Evolutionary conservation across 192 early-diverging fungal species (phyloP).

Genomic region (Umbelopsis sp.): DNA sequence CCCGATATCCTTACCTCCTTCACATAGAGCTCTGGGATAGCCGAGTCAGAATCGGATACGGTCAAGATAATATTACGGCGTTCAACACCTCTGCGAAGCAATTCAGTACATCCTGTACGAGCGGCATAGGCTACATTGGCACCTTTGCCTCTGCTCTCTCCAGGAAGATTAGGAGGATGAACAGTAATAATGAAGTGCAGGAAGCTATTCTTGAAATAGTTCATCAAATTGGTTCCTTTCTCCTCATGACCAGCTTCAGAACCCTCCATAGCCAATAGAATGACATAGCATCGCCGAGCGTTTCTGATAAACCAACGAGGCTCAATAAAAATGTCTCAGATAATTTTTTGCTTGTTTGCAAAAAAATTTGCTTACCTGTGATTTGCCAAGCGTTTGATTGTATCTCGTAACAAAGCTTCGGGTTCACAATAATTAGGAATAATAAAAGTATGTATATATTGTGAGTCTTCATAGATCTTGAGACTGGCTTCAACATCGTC

Average conservation of each 20-base stretch:
- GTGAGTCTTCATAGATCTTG: conserved; percentile 22
- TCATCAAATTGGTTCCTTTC: conserved; percentile 57
- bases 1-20: conserved; percentile 21
- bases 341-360: neutral
- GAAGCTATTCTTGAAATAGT: conserved; percentile 58
- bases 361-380: conserved; percentile 55
- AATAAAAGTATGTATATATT: conserved; percentile 64
- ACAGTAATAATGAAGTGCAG: conserved; percentile 66
- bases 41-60: conserved; percentile 67
- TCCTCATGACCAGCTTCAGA: conserved; percentile 50
- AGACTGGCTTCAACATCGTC: conserved; percentile 29
- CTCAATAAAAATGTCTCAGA: neutral
- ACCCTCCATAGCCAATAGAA: conserved; percentile 76
- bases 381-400: conserved; percentile 64
- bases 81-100: conserved; percentile 28
- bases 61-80: conserved; percentile 60
- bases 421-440: conserved; percentile 76
- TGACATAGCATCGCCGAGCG: conserved; percentile 45
- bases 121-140: conserved; percentile 66
- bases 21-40: conserved; percentile 67
- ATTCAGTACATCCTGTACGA: conserved; percentile 9
- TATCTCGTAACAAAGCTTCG: conserved; percentile 68
- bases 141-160: conserved; percentile 67
- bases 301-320: conserved; percentile 30
- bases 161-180: conserved; percentile 58